Conservation (phyloP, 495 filamentous ascomycete species). For the Hypoxylon trugodes region DNA sequence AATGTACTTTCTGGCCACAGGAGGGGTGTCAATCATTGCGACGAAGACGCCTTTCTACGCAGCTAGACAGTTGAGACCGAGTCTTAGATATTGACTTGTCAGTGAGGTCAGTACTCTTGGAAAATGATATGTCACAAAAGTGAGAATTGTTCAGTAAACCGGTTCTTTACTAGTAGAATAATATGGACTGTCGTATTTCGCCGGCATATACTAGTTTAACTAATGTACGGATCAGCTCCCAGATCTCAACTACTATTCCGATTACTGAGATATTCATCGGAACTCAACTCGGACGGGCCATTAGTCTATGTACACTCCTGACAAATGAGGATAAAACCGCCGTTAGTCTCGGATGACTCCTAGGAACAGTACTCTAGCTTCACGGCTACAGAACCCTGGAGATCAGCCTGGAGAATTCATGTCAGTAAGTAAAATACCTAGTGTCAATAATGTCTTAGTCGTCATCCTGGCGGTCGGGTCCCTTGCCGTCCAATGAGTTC, state of each 20-base stretch:
- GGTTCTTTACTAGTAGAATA: conserved; percentile 19
- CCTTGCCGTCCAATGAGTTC: conserved; percentile 12
- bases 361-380: not conserved
- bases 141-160: not conserved
- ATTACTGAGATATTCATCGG: not conserved
- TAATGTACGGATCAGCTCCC: not conserved
- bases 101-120: not conserved
- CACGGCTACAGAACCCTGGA: conserved; percentile 30
- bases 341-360: not conserved
- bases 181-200: not conserved
- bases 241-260: conserved; percentile 8
- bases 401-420: conserved; percentile 35
- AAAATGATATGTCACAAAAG: conserved; percentile 27
- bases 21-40: not conserved
- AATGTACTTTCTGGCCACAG: not conserved
- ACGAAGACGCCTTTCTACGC: not conserved
- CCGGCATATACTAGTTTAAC: not conserved
- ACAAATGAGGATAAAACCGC: not conserved
- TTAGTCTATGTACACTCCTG: not conserved
- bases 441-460: conserved; percentile 23
- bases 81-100: conserved; percentile 20
- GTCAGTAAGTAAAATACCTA: not conserved
- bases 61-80: conserved; percentile 31
- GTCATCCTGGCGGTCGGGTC: conserved; percentile 5
- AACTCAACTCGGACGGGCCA: not conserved